Evolutionary conservation across 352 stramenopile genomes (phyloP), one percentile per base, ranked within the genome.

Genomic region (Pythium plurisporium): DNA sequence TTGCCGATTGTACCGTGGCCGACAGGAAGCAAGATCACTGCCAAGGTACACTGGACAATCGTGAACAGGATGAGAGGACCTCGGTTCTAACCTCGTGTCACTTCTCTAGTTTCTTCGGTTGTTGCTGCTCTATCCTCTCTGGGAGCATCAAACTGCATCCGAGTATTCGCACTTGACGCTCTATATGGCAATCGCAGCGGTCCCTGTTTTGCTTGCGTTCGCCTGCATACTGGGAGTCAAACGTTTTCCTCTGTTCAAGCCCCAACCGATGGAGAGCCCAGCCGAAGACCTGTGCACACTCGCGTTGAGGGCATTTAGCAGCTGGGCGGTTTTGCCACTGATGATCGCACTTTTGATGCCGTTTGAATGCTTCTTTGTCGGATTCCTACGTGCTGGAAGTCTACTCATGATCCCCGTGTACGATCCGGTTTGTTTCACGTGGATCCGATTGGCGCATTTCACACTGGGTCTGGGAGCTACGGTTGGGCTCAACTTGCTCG

Each of bases 181-280:
- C 27, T 89, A 82, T 43, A n/a, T 63, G 19, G 70, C 72, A 2
- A 41, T 76, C 1, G 70, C 49, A 11, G 72, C 72, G n/a, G 68
- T 82, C 4, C 75, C 73, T 10, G 72, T 51, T 0, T 36, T 68
- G 10, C 52, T 84, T 6, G 4, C 76, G 1, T 0, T 73, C 9
- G 56, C 66, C 0, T 76, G 67, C 42, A 6, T 72, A 5, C 44
- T 84, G 2, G 77, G 79, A 2, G 30, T 49, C 15, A 82, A 82
- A 48, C 47, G 74, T 19, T 87, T 87, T 33, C 73, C 79, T 10
- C 42, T 89, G 23, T 88, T 88, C 55, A 88, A 88, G 47, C 74
- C 77, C 0, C 76, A 88, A 47, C 76, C 76, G 1, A 73, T 63
- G 41, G 54, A 29, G 3, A 62, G 65, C n/a, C 70, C 72, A 5